These are phyloP conservation scores for Debaryomyces prosopidis DNA, from an alignment of 805 yeast genomes.

Conservation along the genomic window DNA sequence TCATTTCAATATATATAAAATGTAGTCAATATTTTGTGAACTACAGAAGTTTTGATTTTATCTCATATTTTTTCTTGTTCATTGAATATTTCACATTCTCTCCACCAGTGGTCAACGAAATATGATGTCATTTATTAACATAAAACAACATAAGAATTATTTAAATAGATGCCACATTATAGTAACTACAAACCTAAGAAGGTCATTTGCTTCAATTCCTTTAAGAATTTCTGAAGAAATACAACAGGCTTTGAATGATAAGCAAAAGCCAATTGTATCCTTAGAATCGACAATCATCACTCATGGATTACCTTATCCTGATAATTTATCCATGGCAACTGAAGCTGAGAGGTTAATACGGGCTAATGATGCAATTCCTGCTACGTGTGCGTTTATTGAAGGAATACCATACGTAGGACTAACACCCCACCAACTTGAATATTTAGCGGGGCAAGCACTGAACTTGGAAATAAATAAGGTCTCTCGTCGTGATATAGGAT, in stretches of 20 bases:
- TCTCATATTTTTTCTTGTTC: no score
- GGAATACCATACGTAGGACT: conserved; percentile 78
- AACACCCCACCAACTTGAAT: conserved; percentile 43
- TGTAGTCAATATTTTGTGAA: no score
- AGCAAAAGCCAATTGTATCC: conserved; percentile 67
- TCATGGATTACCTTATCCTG: conserved; percentile 86
- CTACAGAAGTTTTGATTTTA: no score
- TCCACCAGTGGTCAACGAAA: no score
- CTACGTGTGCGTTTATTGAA: conserved; percentile 75
- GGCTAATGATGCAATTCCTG: conserved; percentile 70
- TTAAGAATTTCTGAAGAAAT: conserved; percentile 51
- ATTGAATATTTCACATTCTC: no score
- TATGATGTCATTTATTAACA: no score
- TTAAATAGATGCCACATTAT: no score
- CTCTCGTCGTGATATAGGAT: conserved; percentile 78
- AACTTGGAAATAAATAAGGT: conserved; percentile 51
- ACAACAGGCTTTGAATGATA: conserved; percentile 55
- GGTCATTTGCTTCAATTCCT: conserved; percentile 6
- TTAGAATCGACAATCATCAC: conserved; percentile 86
- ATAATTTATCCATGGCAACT: conserved; percentile 70
- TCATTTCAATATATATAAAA: neutral
- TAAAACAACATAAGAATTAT: no score
- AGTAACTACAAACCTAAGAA: no score
- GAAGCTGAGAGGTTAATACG: conserved; percentile 65
- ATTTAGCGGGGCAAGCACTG: conserved; percentile 42